phyloP scores from a whole-genome alignment of 768 basidiomycete genomes.

The Rhizopogon vinicolor region DNA sequence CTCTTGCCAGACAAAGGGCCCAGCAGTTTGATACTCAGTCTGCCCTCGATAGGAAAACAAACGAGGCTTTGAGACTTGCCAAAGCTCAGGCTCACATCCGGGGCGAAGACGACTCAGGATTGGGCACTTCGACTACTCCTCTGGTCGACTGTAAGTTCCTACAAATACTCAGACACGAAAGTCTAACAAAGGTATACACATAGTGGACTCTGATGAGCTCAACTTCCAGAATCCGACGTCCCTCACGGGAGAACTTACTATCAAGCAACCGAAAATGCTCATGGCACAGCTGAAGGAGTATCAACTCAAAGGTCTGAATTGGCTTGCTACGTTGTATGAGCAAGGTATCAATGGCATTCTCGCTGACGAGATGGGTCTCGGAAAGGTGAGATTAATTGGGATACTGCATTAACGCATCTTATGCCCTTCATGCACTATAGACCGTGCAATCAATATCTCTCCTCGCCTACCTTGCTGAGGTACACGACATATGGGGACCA shows the following conservation, averaged over 20 bases:
- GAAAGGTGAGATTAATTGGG: conserved; percentile 49
- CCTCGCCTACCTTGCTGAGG: conserved; percentile 92
- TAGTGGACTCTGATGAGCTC: conserved; percentile 94
- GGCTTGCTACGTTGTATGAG: conserved; percentile 96
- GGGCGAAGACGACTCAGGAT: conserved; percentile 40
- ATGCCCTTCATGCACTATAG: conserved; percentile 29
- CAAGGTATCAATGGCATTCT: conserved; percentile 99
- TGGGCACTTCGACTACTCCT: conserved; percentile 32
- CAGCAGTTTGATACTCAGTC: conserved; percentile 81
- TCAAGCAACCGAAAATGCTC: conserved; percentile 92
- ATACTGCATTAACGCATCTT: background rate
- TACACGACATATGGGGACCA: conserved; percentile 98
- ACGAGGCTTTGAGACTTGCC: conserved; percentile 68
- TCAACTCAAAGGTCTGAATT: conserved; percentile 95
- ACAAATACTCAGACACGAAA: background rate
- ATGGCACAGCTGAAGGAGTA: conserved; percentile 98
- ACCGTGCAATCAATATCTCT: conserved; percentile 98
- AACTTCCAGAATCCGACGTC: conserved; percentile 99
- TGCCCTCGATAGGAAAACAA: conserved; percentile 76
- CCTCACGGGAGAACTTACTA: conserved; percentile 75
- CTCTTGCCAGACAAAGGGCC: conserved; percentile 72
- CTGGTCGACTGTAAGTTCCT: conserved; percentile 66
- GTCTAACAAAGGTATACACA: conserved; percentile 2
- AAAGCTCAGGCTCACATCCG: conserved; percentile 45
- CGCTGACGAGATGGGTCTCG: conserved; percentile 98